Evolutionary conservation across 163 green algal genomes (phyloP), one percentile per base, ranked within the genome.

Genomic region (Scenedesmus sp.): DNA sequence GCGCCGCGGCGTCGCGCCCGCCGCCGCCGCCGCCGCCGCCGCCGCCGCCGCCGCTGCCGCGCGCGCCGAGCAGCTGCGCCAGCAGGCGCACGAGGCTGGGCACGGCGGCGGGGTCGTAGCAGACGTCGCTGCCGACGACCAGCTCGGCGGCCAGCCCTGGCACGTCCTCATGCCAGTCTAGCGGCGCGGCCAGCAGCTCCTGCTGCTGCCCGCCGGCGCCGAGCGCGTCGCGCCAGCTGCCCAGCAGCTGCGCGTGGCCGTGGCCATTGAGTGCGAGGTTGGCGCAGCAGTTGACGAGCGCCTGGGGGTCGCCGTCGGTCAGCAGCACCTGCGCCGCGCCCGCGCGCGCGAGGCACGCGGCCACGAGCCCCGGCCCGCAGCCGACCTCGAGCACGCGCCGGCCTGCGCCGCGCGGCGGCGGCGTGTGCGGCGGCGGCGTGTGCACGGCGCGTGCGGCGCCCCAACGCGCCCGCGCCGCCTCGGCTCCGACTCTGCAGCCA

Each of bases 241-340:
- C 58, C 44, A 62, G 17, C 60, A 80, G 33, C 42, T 20, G 9
- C 14, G 42, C 48, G 47, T 56, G 6, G 9, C 20, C 13, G 34
- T 50, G 31, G 11, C 79, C 84, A 45, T 92, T 92, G 26, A 88
- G 39, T 14, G 3, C 4, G 83, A 91, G 33, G 50, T 92, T 92
- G 44, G 39, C 28, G 44, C 60, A 34, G 58, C 84, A 89, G 64
- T 90, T 90, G 31, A 70, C 44, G 1, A 90, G 36, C 14, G 87
- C 78, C 6, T 71, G 50, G 0, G 57, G 28, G 62, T 88, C 80
- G 29, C 82, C 87, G 62, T 92, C 87, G 1, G 84, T 89, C 20
- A 87, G 65, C 58, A 77, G 31, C 48, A 85, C 33, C 53, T 11
- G 36, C 33, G 29, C 0, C 51, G 85, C 60, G 7, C 78, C 82